These are phyloP conservation scores for Solanum boliviense DNA, from an alignment of 257 asterid species.

Conservation along the genomic window DNA sequence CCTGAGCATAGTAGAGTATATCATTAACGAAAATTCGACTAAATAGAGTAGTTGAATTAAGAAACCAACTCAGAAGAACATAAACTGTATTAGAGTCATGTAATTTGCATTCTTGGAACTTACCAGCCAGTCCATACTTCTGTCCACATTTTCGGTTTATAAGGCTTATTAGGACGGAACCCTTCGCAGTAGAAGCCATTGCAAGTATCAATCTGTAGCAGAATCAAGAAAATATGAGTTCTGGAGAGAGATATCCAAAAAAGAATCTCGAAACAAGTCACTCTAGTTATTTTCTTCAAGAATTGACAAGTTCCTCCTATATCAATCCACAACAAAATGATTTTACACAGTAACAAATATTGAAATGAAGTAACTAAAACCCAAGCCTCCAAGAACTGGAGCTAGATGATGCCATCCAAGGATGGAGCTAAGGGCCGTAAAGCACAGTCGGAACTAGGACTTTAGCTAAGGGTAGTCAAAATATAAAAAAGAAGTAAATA, in stretches of 20 bases:
- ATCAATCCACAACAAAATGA: neutral
- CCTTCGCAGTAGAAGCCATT: constrained; percentile 90
- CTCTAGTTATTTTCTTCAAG: neutral
- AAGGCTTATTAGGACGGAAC: constrained; percentile 59
- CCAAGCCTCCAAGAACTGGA: too few species aligned
- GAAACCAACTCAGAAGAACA: neutral
- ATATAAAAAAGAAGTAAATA: too few species aligned
- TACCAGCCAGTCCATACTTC: constrained; percentile 97
- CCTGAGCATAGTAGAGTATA: constrained; percentile 20
- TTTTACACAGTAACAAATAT: too few species aligned
- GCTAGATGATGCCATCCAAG: too few species aligned
- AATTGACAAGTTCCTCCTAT: neutral
- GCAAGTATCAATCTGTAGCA: constrained; percentile 71
- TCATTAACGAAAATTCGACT: neutral
- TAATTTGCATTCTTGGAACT: neutral
- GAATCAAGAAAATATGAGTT: neutral
- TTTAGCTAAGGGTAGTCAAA: too few species aligned
- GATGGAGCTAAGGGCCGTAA: too few species aligned
- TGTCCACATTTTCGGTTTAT: constrained; percentile 91
- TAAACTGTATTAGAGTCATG: neutral
- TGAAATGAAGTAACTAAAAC: too few species aligned
- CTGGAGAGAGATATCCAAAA: neutral
- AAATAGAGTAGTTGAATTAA: neutral
- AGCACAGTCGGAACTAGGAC: too few species aligned
- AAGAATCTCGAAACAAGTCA: neutral